Base-by-base conservation (phyloP, 495 filamentous ascomycete species). In the Hypoxylon subgilvum region DNA sequence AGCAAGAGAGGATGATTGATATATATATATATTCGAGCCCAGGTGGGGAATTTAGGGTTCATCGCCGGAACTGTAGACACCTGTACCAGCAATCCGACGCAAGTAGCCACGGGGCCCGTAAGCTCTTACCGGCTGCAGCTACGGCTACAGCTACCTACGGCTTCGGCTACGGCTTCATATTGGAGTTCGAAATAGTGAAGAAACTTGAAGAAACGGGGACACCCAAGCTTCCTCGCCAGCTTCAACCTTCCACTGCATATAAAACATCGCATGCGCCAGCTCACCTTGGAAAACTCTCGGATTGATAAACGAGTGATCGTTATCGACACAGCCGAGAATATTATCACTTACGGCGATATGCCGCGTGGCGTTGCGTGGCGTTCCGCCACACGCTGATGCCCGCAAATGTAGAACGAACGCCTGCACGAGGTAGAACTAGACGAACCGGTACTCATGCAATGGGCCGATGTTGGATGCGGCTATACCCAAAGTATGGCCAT, bases 161-260 rank as follows among this genome's bases (percentile, higher is more conserved):
- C 1, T 86, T 83, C 62, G 78, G 70, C 2, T 81, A 75, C 52
- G 84, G 83, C 9, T 49, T 60, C 0, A 79, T 82, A 67, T 40
- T 84, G 6, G 79, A 80, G 1, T 86, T 83, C 19, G 83, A 85
- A 50, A 57, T 79, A 1, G 64, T 70, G 23, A 84, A 84, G 59
- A 6, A 56, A 1, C 72, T 85, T 8, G 69, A 27, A 8, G 71
- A 83, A 0, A 74, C 14, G 30, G 50, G 13, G 65, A 61, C 6
- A 46, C 53, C 12, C 77, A 3, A 7, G 41, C 3, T 76, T 76
- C 61, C 62, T 75, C 0, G 76, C 63, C 7, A 54, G 39, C 39
- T 69, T 75, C 42, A 72, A 79, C 59, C 71, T 74, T 12, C 79
- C 82, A 5, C 83, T 81, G 0, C 76, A 82, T 51, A 81, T 82